A percentile compares a stretch with the other conserved stretches of the same genome.
Conservation (phyloP, 106 monocot genomes). For the Dioscorea alata region DNA sequence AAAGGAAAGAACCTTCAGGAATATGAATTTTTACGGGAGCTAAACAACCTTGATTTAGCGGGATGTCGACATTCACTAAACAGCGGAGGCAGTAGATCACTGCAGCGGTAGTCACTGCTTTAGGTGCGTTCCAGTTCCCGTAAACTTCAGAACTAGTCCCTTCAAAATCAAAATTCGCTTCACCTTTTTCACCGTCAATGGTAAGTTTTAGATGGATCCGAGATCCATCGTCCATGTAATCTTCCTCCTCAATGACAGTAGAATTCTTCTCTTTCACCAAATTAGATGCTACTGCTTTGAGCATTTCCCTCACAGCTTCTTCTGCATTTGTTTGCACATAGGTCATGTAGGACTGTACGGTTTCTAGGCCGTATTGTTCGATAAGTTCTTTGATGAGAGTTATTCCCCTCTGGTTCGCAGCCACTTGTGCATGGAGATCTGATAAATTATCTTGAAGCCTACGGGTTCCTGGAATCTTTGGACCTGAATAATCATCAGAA, state of each 20-base stretch:
- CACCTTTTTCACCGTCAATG: slow-evolving; percentile 59
- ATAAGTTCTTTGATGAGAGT: slow-evolving; percentile 89
- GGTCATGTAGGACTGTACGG: slow-evolving; percentile 84
- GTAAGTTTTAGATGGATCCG: slow-evolving; percentile 66
- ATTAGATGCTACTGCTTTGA: slow-evolving; percentile 53
- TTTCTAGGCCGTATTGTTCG: slow-evolving; percentile 56
- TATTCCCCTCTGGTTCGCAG: slow-evolving; percentile 94
- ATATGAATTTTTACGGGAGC: slow-evolving; percentile 79
- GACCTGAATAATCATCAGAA: slow-evolving; percentile 24
- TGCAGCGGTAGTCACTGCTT: slow-evolving; percentile 83
- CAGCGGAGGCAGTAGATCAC: slow-evolving; percentile 89
- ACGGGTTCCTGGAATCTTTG: slow-evolving; percentile 77
- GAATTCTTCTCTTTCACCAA: slow-evolving; percentile 35
- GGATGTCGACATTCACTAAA: slow-evolving; percentile 83
- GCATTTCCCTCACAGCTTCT: slow-evolving; percentile 88
- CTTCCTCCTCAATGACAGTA: slow-evolving; percentile 62
- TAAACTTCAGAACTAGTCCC: slow-evolving; percentile 91
- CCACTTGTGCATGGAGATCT: slow-evolving; percentile 85
- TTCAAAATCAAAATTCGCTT: slow-evolving; percentile 72
- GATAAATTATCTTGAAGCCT: slow-evolving; percentile 86
- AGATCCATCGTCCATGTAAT: slow-evolving; percentile 97
- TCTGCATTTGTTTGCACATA: slow-evolving; percentile 92
- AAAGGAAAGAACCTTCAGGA: slow-evolving; percentile 75
- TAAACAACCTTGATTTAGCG: slow-evolving; percentile 89
- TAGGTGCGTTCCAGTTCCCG: slow-evolving; percentile 94